These are phyloP conservation scores for Symbiodinium pilosum DNA, from an alignment of 73 alveolate species.

Conservation along the genomic window DNA sequence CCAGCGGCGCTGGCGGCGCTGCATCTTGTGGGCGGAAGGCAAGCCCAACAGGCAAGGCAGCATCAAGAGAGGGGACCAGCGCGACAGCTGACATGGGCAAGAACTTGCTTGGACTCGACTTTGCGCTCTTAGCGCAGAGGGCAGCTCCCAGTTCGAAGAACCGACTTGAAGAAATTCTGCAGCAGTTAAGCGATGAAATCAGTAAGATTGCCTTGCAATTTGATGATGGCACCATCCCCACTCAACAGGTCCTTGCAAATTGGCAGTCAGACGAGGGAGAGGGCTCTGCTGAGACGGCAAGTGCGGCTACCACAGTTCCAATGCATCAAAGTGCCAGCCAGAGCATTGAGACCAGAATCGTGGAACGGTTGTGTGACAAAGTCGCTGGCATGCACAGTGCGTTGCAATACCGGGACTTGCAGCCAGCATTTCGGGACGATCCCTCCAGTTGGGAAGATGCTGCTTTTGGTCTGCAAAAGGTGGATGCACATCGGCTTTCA, in stretches of 20 bases:
- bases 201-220: neutral
- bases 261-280: neutral
- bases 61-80: neutral
- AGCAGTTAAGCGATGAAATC: neutral
- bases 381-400: constrained; percentile 13
- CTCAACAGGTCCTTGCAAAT: neutral
- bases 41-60: neutral
- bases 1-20: neutral
- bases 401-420: neutral
- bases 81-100: neutral
- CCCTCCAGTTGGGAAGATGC: neutral
- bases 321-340: neutral
- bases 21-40: neutral
- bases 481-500: neutral
- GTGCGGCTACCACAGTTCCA: neutral
- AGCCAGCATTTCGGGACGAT: neutral
- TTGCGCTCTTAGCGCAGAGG: neutral
- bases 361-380: neutral
- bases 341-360: neutral
- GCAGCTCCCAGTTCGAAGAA: constrained; percentile 1
- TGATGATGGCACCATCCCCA: neutral
- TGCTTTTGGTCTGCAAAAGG: neutral
- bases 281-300: neutral
- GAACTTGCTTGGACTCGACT: neutral
- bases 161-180: neutral